Base-by-base conservation (phyloP, 1,139 yeast genomes). In the Pichia sp. region DNA sequence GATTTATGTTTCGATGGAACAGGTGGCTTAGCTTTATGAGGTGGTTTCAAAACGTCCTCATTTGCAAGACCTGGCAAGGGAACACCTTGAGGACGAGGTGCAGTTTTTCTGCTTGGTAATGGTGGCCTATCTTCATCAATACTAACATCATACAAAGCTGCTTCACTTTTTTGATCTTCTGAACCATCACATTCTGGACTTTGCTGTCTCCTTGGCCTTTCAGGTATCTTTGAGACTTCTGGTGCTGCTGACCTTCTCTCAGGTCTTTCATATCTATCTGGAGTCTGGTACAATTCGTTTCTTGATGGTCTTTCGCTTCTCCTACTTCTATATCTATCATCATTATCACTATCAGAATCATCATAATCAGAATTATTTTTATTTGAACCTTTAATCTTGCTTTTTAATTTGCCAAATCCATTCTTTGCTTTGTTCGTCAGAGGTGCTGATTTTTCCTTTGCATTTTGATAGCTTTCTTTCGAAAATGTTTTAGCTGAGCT, bases 61-160 rank as follows among this genome's bases (percentile, higher is more conserved):
- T 26, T 29, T 8, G 42, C 31, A 11, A 45, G 36, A 7, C 45
- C 50, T 4, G 51, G 46, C n/a, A 38, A 28, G 12, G 48, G 46
- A n/a, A 36, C n/a, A n/a, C 49, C 46, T 1, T 30, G 35, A 26
- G 33, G 29, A n/a, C 22, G 40, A 30, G n/a, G 16, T 26, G 34
- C 30, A n/a, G 32, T 28, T 30, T 23, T 41, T 40, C 50, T 46
- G 2, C 24, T 4, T 6, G 54, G 53, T 30, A 49, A 38, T 5
- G 47, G 43, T n/a, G 51, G 52, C 33, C 47, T 40, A 27, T 48
- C 52, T 37, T 48, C 50, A 33, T 51, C 54, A 22, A 46, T 35
- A 37, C 48, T 47, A 8, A 26, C 32, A 34, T 47, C 51, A 12
- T 30, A 22, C n/a, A 22, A 24, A 26, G 30, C 37, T 8, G 23